Evolutionary conservation across 495 filamentous ascomycete species (phyloP).

Genomic region (Annulohypoxylon moriforme): DNA sequence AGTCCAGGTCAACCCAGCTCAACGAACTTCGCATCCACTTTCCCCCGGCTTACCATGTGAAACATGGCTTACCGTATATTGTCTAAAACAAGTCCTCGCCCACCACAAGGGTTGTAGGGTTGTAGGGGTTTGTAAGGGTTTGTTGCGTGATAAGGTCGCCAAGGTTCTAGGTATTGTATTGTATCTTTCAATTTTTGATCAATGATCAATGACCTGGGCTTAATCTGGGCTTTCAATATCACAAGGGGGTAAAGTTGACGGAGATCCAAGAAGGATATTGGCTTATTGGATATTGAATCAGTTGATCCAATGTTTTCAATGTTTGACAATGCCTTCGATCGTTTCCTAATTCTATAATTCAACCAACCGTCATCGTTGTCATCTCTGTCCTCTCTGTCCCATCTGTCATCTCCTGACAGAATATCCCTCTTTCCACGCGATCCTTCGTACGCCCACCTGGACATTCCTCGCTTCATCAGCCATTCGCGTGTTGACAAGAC

Average conservation of each 20-base stretch:
- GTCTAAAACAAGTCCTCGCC: constrained; percentile 33
- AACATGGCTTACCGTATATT: constrained; percentile 36
- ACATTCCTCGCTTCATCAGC: constrained; percentile 29
- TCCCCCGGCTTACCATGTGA: constrained; percentile 29
- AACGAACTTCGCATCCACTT: constrained; percentile 30
- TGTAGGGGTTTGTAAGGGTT: not conserved
- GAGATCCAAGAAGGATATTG: not conserved
- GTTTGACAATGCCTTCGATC: constrained; percentile 34
- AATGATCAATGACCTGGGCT: constrained; percentile 8
- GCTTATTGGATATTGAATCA: constrained; percentile 10
- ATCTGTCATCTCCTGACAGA: constrained; percentile 11
- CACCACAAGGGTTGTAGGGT: constrained; percentile 18
- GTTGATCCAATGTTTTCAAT: constrained; percentile 19
- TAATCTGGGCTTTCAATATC: constrained; percentile 21
- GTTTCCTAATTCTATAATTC: constrained; percentile 23
- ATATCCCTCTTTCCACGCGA: constrained; percentile 27
- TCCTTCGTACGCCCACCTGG: constrained; percentile 35
- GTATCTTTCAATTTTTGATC: not conserved
- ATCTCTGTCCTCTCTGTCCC: not conserved
- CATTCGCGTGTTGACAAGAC: constrained; percentile 17
- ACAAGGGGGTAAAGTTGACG: not conserved
- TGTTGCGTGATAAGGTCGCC: not conserved
- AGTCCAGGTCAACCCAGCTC: constrained; percentile 1
- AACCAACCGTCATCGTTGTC: not conserved
- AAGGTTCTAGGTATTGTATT: constrained; percentile 9